phyloP scores from a whole-genome alignment of 208 protist species.

The Acanthamoeba healyi region DNA sequence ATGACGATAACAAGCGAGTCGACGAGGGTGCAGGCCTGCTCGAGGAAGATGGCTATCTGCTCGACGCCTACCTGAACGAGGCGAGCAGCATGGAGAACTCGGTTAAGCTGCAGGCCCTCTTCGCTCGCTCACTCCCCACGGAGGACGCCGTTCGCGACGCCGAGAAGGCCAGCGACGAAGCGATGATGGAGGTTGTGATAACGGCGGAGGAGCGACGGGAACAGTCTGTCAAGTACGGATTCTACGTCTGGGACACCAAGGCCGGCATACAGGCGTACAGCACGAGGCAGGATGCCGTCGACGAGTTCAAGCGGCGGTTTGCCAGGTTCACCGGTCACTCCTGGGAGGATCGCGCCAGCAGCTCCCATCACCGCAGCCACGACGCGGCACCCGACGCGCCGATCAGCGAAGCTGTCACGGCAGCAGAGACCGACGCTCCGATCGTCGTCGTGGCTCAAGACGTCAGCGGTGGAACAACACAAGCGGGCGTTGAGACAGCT shows the following conservation, averaged over 20 bases:
- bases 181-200: not conserved
- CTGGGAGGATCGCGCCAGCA: constrained; percentile 10
- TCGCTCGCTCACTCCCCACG: not conserved
- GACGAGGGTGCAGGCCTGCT: not conserved
- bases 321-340: not conserved
- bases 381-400: not conserved
- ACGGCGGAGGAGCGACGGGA: not conserved
- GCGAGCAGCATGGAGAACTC: not conserved
- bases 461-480: too few relatives aligned
- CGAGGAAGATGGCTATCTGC: constrained; percentile 3
- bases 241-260: not conserved
- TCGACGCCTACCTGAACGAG: constrained; percentile 2
- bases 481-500: too few relatives aligned
- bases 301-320: constrained; percentile 11
- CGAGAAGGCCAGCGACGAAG: not conserved
- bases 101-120: constrained; percentile 20
- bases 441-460: too few relatives aligned
- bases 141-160: not conserved
- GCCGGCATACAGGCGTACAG: not conserved
- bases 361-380: not conserved
- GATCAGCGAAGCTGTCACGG: not conserved
- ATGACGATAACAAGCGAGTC: not conserved
- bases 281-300: not conserved
- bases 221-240: not conserved
- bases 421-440: not conserved